Evolutionary conservation across 2,329 filamentous ascomycete species (phyloP), one percentile per base, ranked within the genome.

Genomic region (Paecilomyces sp.): DNA sequence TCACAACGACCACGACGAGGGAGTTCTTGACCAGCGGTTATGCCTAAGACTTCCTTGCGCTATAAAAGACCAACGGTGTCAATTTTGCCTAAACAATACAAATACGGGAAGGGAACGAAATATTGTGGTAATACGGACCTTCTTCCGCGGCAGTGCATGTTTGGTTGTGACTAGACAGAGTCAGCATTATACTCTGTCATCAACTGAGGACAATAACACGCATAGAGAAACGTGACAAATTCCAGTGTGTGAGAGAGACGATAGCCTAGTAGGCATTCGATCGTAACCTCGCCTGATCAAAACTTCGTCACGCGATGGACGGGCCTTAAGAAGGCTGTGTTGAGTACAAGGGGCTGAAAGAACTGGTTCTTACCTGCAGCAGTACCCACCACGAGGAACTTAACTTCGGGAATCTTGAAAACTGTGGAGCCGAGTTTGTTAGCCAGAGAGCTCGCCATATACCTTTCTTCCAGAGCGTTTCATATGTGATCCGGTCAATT

Each of bases 321-420:
- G 13, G 51, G 25, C 51, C 51, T 24, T 25, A 53, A 13, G 12
- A 24, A 30, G 12, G 18, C 7, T 13, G 51, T n/a, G 36, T 41
- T 18, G 22, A 15, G 51, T 15, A 8, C 25, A 53, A 22, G 31
- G 31, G 8, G 51, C 11, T 15, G 31, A 30, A 24, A 50, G 57
- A 13, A 15, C 33, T 31, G 24, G 12, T 24, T 70, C 75, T 70
- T 66, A 78, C 78, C 74, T n/a, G 78, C 74, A 30, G 81, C 82
- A 18, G 81, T 79, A 6, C 86, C 85, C 66, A 92, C 85, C 64
- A 86, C 81, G 33, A 93, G 81, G 74, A 95, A 92, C 70, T 89
- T 90, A 63, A 92, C 83, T 62, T 91, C 86, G 25, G 88, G 88
- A 54, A 94, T 84, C 71, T 86, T 87, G 75, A 94, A 90, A 15